Base-by-base conservation (phyloP, 352 stramenopile genomes). In the Albugo candida region DNA sequence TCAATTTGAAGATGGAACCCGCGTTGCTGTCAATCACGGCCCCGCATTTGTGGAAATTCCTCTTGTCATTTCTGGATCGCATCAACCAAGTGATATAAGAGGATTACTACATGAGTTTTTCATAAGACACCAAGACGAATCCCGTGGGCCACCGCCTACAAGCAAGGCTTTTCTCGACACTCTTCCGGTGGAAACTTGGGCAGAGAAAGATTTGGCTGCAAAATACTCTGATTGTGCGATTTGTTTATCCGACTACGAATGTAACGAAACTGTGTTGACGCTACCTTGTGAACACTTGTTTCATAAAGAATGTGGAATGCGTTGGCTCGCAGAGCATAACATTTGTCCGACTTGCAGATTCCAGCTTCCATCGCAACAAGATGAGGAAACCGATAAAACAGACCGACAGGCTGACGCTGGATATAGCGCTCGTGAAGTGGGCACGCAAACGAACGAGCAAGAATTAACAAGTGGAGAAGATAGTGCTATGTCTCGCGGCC, bases 241-340 rank as follows among this genome's bases (percentile, higher is more conserved):
- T 48, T 87, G 75, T 45, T 50, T 87, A 36, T 70, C 61, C 51
- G 75, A 83, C 47, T 87, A 78, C 41, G 68, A 77, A 55, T 65
- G 69, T 11, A 60, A 76, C 18, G 70, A 87, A 21, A 39, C 62
- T 19, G 61, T 87, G 11, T 54, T 84, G 13, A 63, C 63, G n/a
- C 60, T 88, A 5, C 76, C 76, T 0, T 88, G 76, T 41, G 66
- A 67, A 13, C 76, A 88, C 52, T 64, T 61, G 18, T 85, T 88
- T 53, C 76, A 88, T 64, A 73, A 78, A 54, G 63, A 81, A 34
- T 88, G 76, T 47, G 69, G 64, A 24, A 65, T 81, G 60, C 70
- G 61, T 21, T 88, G 76, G 76, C 76, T 88, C 1, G 31, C 65
- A 5, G 65, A 83, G 37, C 70, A 88, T 67, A 85, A 84, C 27